These are phyloP conservation scores for Chalaropsis thielavioides DNA, from an alignment of 2,329 filamentous ascomycete genomes.

Conservation along the genomic window DNA sequence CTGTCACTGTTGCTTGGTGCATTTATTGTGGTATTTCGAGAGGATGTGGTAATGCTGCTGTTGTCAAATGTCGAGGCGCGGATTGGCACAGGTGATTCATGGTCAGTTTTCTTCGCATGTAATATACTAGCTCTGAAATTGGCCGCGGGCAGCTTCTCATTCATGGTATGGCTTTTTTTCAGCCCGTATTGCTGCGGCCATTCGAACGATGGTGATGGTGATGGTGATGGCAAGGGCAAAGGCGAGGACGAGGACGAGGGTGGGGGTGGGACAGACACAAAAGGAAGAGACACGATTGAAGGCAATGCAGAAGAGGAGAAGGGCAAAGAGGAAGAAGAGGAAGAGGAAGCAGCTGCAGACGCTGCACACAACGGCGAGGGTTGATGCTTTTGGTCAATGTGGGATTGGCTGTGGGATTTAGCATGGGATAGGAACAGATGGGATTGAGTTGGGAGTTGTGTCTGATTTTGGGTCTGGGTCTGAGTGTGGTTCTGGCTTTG, in stretches of 20 bases:
- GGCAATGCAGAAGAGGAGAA: constrained; percentile 3
- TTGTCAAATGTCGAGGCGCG: constrained; percentile 4
- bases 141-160: constrained; percentile 14
- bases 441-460: constrained; percentile 4
- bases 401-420: constrained; percentile 6
- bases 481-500: constrained; percentile 8
- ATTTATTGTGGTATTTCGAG: not conserved
- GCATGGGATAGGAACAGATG: not conserved
- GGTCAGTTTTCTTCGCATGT: constrained; percentile 1
- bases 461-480: constrained; percentile 1
- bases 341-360: constrained; percentile 10
- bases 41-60: constrained; percentile 9
- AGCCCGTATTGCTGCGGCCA: constrained; percentile 8
- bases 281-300: not conserved
- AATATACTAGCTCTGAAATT: constrained; percentile 13
- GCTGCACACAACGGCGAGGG: constrained; percentile 7
- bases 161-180: constrained; percentile 15
- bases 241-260: constrained; percentile 1
- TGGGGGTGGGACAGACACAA: not conserved
- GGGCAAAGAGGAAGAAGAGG: constrained; percentile 11
- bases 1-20: not conserved
- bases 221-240: not conserved
- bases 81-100: not conserved
- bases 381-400: constrained; percentile 2
- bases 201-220: constrained; percentile 13